Evolutionary conservation across 345 rosid genomes (phyloP), one percentile per base, ranked within the genome.

Genomic region (Anastatica hierochuntica): DNA sequence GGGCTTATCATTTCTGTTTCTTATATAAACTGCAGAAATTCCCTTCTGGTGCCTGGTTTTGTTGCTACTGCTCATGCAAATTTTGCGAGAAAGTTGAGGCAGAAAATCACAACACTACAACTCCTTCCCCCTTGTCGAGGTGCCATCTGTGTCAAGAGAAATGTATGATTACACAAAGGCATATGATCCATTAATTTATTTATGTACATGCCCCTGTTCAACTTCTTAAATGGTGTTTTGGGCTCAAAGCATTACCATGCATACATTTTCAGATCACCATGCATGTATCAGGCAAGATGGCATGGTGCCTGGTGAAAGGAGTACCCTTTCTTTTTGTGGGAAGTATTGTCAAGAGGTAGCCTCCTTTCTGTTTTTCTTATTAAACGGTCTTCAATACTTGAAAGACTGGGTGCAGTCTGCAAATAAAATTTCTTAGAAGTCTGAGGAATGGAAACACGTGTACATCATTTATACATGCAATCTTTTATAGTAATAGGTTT

Each of bases 31-130:
- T 62, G 72, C 90, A 92, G 97, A 76, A n/a, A n/a, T n/a, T 85
- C 53, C 97, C 98, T 55, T 74, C 81, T 29, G 97, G 95, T 35
- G 72, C 74, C 44, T 92, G 98, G 98, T 77, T 78, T 64, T 92
- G 98, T 75, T 61, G 77, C 57, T 74, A 75, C 70, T 92, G 98
- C 76, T 72, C 81, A 16, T 92, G 98, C 74, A 88, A 88, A 80
- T 81, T 73, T 68, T 88, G 98, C 61, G 79, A 84, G 56, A 60
- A 48, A 56, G 64, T 58, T 63, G 68, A 61, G 48, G 76, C 74
- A 56, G 70, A 60, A 65, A 67, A 53, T 44, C 44, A 60, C 43
- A 72, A 52, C 45, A 51, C 49, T 43, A 33, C 67, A 48, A 49
- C 53, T 17, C 45, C 13, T 16, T 41, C 68, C 31, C 61, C 74